phyloP scores from a whole-genome alignment of 345 rosid genomes.

The Populus davidiana region DNA sequence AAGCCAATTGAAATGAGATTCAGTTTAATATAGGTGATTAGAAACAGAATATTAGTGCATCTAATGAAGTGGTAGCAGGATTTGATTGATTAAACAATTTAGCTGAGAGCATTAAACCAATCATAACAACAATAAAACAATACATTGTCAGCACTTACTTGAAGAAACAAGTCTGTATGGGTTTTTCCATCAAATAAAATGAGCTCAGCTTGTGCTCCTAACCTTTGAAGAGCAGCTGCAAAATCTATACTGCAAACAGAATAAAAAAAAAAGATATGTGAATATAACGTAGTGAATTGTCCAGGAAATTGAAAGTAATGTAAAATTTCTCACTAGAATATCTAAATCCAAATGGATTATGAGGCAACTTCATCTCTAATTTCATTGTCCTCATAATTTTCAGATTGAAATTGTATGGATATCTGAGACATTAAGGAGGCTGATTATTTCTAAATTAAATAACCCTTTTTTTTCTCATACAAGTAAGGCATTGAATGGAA shows the following conservation, averaged over 20 bases:
- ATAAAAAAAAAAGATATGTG: neutral
- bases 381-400: neutral
- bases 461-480: too few species aligned
- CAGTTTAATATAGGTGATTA: neutral
- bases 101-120: neutral
- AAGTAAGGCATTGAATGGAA: neutral
- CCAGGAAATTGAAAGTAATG: neutral
- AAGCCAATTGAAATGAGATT: neutral
- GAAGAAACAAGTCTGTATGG: constrained; percentile 35
- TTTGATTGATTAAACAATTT: neutral
- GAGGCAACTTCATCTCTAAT: neutral
- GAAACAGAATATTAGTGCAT: neutral
- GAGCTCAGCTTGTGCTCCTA: constrained; percentile 23
- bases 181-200: constrained; percentile 30
- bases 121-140: neutral
- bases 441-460: too few species aligned
- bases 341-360: neutral
- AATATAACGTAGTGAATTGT: neutral
- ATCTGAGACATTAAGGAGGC: too few species aligned
- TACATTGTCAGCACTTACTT: constrained; percentile 9
- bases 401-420: neutral
- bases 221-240: constrained; percentile 17
- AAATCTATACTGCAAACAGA: constrained; percentile 18
- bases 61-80: neutral
- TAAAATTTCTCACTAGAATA: neutral